These are phyloP conservation scores for Leccinum proximum DNA, from an alignment of 1,284 basidiomycete genomes.

Conservation along the genomic window DNA sequence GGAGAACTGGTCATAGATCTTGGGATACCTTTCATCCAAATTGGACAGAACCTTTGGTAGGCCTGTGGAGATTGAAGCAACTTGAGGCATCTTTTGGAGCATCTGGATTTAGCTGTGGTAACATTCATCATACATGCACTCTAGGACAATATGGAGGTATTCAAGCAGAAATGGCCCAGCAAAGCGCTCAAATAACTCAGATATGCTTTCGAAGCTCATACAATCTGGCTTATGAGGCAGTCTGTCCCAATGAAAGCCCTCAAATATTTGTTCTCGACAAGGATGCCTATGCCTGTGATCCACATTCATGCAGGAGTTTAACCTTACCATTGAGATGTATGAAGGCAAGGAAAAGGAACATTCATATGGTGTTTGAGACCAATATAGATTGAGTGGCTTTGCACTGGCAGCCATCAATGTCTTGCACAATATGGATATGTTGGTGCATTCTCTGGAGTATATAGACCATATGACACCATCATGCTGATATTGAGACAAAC, in stretches of 20 bases:
- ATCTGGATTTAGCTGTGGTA: conserved; percentile 2
- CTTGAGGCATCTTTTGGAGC: conserved; percentile 12
- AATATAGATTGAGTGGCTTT: conserved; percentile 1
- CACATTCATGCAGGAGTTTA: not conserved
- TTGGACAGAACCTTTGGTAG: too few species aligned
- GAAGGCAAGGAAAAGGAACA: not conserved
- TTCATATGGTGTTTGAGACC: conserved; percentile 1
- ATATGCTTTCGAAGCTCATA: conserved; percentile 12
- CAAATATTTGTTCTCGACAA: conserved; percentile 5
- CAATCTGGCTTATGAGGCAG: conserved; percentile 15
- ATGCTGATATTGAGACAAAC: not conserved
- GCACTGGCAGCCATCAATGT: not conserved
- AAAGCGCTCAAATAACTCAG: conserved; percentile 6
- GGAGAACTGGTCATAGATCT: too few species aligned
- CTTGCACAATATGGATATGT: not conserved
- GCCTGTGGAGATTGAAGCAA: conserved; percentile 4
- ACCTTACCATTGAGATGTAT: not conserved
- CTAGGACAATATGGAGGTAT: conserved; percentile 7
- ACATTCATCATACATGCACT: conserved; percentile 10
- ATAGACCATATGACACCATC: not conserved
- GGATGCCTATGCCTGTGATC: not conserved
- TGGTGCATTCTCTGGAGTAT: not conserved
- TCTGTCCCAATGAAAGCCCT: conserved; percentile 7
- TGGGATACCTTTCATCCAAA: too few species aligned
- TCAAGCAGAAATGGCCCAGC: conserved; percentile 14